phyloP scores from a whole-genome alignment of 140 eudicot genomes.

The Erigeron philadelphicus region DNA sequence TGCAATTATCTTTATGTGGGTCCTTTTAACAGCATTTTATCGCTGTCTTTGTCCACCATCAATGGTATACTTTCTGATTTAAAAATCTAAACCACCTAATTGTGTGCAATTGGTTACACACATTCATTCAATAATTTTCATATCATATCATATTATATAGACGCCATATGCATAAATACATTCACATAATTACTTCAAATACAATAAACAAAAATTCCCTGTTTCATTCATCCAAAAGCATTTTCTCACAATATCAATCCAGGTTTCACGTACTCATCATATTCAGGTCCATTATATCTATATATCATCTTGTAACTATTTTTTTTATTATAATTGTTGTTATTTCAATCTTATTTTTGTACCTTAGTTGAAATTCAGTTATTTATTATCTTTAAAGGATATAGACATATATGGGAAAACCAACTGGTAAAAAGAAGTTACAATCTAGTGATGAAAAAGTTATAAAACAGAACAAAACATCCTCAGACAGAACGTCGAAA shows the following conservation, averaged over 20 bases:
- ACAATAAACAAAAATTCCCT: neutral
- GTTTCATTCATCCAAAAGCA: conserved; percentile 18
- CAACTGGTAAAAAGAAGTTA: conserved; percentile 65
- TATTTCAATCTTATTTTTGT: neutral
- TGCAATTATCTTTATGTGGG: no score
- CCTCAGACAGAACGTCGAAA: conserved; percentile 46
- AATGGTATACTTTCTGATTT: neutral
- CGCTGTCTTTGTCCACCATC: conserved; percentile 28
- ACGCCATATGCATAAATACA: neutral
- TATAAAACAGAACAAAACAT: conserved; percentile 30
- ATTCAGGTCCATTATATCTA: conserved; percentile 5
- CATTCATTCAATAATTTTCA: neutral
- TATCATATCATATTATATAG: neutral
- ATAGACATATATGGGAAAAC: conserved; percentile 66
- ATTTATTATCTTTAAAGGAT: neutral
- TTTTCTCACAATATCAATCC: conserved; percentile 1
- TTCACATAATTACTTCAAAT: neutral
- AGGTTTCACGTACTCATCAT: conserved; percentile 13
- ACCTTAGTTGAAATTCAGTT: neutral
- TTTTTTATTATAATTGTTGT: neutral
- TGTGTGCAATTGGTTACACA: neutral
- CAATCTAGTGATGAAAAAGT: conserved; percentile 39
- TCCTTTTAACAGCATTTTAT: neutral
- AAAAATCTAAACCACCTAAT: no score
- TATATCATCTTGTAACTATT: neutral